Percentiles rank a stretch among this genome's conserved stretches.
Evolutionary conservation across 306 rosid genomes (phyloP).

Genomic region (Alnus glutinosa): DNA sequence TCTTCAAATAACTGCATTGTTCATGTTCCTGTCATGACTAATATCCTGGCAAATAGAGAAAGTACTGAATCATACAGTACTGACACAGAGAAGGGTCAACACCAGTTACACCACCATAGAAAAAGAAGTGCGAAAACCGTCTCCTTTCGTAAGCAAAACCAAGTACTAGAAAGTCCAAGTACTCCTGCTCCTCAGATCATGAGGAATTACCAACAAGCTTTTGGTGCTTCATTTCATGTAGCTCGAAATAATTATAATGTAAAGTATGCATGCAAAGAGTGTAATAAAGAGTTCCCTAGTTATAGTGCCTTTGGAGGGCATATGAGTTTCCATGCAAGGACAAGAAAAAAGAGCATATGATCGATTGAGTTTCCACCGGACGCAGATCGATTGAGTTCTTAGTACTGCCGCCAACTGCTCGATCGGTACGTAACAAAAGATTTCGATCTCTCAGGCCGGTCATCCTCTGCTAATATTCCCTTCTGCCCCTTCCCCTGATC

Average conservation of each 20-base stretch:
- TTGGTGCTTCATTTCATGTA: neutral
- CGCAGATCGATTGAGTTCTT: no score
- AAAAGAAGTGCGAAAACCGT: neutral
- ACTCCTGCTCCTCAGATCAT: no score
- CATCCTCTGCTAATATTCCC: no score
- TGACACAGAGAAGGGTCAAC: neutral
- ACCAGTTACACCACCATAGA: neutral
- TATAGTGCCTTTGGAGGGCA: slow-evolving; percentile 8
- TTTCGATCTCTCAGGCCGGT: no score
- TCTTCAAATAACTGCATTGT: neutral
- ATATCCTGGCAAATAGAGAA: neutral
- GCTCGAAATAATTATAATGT: neutral
- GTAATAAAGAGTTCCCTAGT: neutral
- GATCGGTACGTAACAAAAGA: no score
- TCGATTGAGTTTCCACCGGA: no score
- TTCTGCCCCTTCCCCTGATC: no score
- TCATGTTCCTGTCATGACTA: neutral
- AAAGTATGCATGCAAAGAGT: neutral
- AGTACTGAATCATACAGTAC: neutral
- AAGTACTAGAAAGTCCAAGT: no score
- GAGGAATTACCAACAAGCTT: neutral
- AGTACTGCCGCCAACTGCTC: no score
- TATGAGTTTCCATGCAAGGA: slow-evolving; percentile 8
- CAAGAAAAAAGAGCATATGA: neutral
- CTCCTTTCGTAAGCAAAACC: neutral